A percentile compares a stretch with the other conserved stretches of the same genome.
phyloP scores from a whole-genome alignment of 768 basidiomycete species.

The Tylopilus vinaceipallidus region DNA sequence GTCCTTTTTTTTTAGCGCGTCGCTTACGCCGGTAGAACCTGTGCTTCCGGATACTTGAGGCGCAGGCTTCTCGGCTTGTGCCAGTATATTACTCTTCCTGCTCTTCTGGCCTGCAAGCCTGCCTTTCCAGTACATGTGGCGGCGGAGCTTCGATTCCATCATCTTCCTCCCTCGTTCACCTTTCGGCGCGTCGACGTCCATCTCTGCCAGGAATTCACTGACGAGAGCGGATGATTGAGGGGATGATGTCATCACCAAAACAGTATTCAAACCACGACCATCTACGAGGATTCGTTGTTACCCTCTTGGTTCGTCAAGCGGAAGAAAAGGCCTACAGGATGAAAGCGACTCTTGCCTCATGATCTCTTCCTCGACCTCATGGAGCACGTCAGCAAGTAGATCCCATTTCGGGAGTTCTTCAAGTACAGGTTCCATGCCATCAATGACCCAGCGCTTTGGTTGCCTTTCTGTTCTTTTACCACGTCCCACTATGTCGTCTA shows the following conservation, averaged over 20 bases:
- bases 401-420: conserved; percentile 97
- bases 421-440: conserved; percentile 78
- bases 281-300: conserved; percentile 17
- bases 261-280: conserved; percentile 61
- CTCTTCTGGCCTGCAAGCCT: conserved; percentile 33
- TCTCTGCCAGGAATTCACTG: conserved; percentile 70
- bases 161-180: conserved; percentile 68
- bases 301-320: neutral
- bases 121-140: conserved; percentile 83
- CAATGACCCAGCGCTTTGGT: conserved; percentile 58
- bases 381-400: conserved; percentile 75
- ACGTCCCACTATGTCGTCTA: conserved; percentile 52
- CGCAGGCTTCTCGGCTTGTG: neutral
- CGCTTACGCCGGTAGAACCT: conserved; percentile 45
- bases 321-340: conserved; percentile 10
- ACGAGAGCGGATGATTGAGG: conserved; percentile 70
- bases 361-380: conserved; percentile 89
- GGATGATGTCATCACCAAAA: conserved; percentile 88
- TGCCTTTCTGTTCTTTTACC: conserved; percentile 4
- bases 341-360: conserved; percentile 52
- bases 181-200: conserved; percentile 54
- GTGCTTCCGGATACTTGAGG: conserved; percentile 17
- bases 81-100: conserved; percentile 2
- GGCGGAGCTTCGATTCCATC: conserved; percentile 74
- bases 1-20: conserved; percentile 78